Percentiles rank a stretch among this genome's conserved stretches.
Conservation (phyloP, 129 eudicot genomes). For the Helianthus annuus region DNA sequence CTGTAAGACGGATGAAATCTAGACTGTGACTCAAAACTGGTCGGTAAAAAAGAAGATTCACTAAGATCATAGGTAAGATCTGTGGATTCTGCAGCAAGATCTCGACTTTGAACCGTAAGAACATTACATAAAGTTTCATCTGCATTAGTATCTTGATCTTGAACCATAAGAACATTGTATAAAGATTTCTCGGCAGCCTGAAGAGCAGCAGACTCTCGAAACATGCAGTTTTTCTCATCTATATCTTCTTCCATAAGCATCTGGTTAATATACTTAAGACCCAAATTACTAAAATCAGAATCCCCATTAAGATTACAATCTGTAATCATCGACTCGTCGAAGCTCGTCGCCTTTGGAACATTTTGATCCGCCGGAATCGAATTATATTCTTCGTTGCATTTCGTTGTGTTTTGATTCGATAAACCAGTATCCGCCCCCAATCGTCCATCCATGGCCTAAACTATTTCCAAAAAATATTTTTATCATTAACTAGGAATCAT, state of each 20-base stretch:
- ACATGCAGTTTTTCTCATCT: constrained; percentile 61
- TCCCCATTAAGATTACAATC: constrained; percentile 48
- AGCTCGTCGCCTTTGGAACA: constrained; percentile 17
- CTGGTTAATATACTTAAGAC: constrained; percentile 63
- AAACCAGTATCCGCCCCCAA: constrained; percentile 35
- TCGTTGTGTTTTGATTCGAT: constrained; percentile 31
- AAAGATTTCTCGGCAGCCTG: constrained; percentile 73
- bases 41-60: constrained; percentile 15
- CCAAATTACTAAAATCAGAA: constrained; percentile 66
- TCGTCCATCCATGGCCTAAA: constrained; percentile 51
- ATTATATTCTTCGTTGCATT: constrained; percentile 37
- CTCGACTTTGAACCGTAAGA: constrained; percentile 15
- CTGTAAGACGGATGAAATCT: constrained; percentile 38
- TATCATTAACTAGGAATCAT: neutral
- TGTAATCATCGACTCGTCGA: constrained; percentile 22
- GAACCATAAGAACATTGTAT: constrained; percentile 46
- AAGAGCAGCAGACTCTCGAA: constrained; percentile 19
- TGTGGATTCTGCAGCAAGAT: constrained; percentile 10
- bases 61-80: constrained; percentile 27
- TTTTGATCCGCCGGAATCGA: constrained; percentile 33
- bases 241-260: constrained; percentile 92
- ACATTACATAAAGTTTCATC: constrained; percentile 67
- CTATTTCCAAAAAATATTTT: neutral
- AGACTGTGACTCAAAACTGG: constrained; percentile 28
- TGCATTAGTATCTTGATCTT: constrained; percentile 14